A percentile compares a stretch with the other conserved stretches of the same genome.
phyloP scores from a whole-genome alignment of 1,139 yeast genomes.

The Lodderomyces oxycetoniae region DNA sequence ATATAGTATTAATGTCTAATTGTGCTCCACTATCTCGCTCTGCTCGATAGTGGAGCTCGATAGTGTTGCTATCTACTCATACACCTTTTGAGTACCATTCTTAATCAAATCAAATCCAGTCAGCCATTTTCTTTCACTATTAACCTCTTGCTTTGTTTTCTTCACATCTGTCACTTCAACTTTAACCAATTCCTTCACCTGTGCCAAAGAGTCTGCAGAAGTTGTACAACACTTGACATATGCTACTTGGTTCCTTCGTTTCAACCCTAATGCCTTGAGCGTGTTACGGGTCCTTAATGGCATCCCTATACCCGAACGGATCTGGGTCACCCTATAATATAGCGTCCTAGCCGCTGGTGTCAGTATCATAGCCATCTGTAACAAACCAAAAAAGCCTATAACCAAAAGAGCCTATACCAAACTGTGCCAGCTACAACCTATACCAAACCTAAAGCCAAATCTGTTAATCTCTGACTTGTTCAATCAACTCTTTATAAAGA shows the following conservation, averaged over 20 bases:
- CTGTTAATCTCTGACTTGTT: too few species aligned
- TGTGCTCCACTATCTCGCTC: too few species aligned
- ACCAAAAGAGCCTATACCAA: too few species aligned
- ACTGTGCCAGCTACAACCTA: too few species aligned
- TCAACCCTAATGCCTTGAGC: slow-evolving; percentile 69
- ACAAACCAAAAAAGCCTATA: too few species aligned
- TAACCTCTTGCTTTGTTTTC: slow-evolving; percentile 47
- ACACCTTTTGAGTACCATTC: slow-evolving; percentile 13
- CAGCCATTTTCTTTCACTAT: slow-evolving; percentile 53
- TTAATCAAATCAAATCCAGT: slow-evolving; percentile 50
- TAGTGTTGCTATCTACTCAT: slow-evolving; percentile 2
- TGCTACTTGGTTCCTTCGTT: slow-evolving; percentile 65
- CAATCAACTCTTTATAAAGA: too few species aligned
- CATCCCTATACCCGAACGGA: slow-evolving; percentile 79
- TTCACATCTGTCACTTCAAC: slow-evolving; percentile 67
- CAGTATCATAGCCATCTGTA: too few species aligned
- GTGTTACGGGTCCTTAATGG: slow-evolving; percentile 66
- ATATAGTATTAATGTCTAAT: too few species aligned
- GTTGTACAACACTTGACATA: slow-evolving; percentile 73
- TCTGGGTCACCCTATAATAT: slow-evolving; percentile 64
- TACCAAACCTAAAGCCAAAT: too few species aligned
- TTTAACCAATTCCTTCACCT: slow-evolving; percentile 82
- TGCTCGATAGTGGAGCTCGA: not conserved
- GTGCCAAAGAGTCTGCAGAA: slow-evolving; percentile 79
- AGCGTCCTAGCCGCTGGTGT: slow-evolving; percentile 16